Base-by-base conservation (phyloP, 805 yeast genomes). In the Starmerella bombi region DNA sequence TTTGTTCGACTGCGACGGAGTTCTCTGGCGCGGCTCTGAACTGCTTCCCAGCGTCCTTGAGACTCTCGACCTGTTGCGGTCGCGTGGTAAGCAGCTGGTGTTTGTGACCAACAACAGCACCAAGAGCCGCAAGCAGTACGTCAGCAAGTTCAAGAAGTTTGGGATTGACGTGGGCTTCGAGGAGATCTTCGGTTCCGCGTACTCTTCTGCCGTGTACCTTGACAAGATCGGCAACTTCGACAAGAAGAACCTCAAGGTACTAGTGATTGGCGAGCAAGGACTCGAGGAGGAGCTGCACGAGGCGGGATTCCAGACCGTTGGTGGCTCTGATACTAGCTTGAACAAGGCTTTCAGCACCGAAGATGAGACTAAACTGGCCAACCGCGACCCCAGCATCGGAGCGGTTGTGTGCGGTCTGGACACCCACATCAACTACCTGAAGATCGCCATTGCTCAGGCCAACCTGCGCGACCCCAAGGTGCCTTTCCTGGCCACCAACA, bases 31-130 rank as follows among this genome's bases (percentile, higher is more conserved):
- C 36, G 97, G 97, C 2, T 75, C 73, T 46, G 81, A 77, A 49
- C 61, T 83, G 19, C 67, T 91, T 36, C 96, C 96, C 5, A 64
- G 71, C 15, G 80, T 83, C 2, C 69, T 66, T 10, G 96, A 91
- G 58, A 80, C 94, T 0, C 59, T 91, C 32, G 67, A 69, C 8
- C 56, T 80, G 32, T 64, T 91, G 49, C 69, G 69, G 34, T 38
- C 56, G 15, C 48, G 52, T 19, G 71, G 72, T 29, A 91, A 91
- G 59, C 72, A 76, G 45, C 66, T 83, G 38, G 69, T 86, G 33
- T 91, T 91, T 62, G 98, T 91, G 22, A 86, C 98, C 34, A 91
- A 91, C 66, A 91, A 91, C 63, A 83, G 95, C 17, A 83, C 96
- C 23, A 88, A 91, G 58, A 80, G 95, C 2, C 68, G 98, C 45